phyloP scores from a whole-genome alignment of 768 basidiomycete genomes.

The Dioszegia hungarica region DNA sequence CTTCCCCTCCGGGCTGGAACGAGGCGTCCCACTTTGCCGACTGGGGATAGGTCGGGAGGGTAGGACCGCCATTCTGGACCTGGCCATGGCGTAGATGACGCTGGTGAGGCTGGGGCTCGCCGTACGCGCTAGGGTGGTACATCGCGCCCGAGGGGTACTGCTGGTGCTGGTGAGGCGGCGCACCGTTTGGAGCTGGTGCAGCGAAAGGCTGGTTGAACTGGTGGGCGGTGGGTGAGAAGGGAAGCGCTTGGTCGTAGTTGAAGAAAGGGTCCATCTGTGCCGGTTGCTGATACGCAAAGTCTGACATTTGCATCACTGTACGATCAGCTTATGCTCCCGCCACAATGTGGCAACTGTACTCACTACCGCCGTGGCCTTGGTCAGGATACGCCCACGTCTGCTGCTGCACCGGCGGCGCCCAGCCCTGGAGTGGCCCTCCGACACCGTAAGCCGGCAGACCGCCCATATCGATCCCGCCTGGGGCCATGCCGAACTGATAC shows the following conservation, averaged over 20 bases:
- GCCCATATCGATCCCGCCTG: background rate
- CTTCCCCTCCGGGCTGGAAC: conserved; percentile 23
- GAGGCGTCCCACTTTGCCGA: conserved; percentile 18
- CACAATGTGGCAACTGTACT: background rate
- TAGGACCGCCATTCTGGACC: background rate
- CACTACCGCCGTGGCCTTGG: background rate
- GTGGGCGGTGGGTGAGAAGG: conserved; percentile 23
- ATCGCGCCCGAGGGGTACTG: background rate
- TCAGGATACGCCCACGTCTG: conserved; percentile 7
- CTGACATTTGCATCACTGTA: background rate
- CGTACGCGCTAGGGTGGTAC: too few species aligned
- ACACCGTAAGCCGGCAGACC: background rate
- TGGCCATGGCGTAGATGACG: too few species aligned
- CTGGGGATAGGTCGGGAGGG: background rate
- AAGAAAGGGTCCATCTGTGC: conserved; percentile 14
- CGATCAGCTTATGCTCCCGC: background rate
- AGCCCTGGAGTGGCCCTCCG: background rate
- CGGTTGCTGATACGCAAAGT: conserved; percentile 4
- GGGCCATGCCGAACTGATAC: conserved; percentile 4
- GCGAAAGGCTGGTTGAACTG: conserved; percentile 2
- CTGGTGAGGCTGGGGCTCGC: too few species aligned
- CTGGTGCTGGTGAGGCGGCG: background rate
- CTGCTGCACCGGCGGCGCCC: background rate
- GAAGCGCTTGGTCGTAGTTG: conserved; percentile 31
- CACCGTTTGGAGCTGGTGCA: background rate